A percentile compares a stretch with the other conserved stretches of the same genome.
Evolutionary conservation across 2,329 filamentous ascomycete genomes (phyloP).

Genomic region (Esteya vermicola): DNA sequence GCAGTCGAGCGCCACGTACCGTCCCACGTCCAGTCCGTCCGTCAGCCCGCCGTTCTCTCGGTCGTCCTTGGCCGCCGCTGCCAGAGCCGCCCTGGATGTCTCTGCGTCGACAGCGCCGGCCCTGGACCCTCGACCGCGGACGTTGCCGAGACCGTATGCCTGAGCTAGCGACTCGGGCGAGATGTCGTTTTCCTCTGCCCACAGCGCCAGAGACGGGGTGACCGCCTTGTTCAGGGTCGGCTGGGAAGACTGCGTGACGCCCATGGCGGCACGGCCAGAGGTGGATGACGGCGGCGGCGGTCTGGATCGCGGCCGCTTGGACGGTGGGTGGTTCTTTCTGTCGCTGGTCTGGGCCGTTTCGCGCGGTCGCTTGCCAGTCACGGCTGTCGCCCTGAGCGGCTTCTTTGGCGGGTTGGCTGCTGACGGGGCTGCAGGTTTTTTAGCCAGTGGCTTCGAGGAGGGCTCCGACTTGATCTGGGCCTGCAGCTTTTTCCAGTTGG

Average conservation of each 20-base stretch:
- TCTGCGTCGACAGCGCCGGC: background rate
- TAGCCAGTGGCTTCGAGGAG: conserved; percentile 17
- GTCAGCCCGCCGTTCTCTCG: conserved; percentile 51
- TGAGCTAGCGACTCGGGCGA: conserved; percentile 45
- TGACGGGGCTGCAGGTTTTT: conserved; percentile 13
- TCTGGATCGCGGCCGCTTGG: conserved; percentile 9
- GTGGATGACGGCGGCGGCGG: background rate
- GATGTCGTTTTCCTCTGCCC: conserved; percentile 47
- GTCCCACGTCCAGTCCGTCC: conserved; percentile 55
- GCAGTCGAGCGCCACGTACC: conserved; percentile 88
- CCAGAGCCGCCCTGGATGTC: background rate
- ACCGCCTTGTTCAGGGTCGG: conserved; percentile 18
- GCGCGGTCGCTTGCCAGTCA: conserved; percentile 14
- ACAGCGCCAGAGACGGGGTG: conserved; percentile 42
- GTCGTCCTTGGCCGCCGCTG: conserved; percentile 2
- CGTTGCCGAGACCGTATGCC: conserved; percentile 43
- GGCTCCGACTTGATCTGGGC: conserved; percentile 38
- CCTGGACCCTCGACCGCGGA: background rate
- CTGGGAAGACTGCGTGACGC: conserved; percentile 35
- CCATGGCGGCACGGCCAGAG: conserved; percentile 29
- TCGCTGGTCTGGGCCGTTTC: conserved; percentile 28
- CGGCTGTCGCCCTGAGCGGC: too few species aligned
- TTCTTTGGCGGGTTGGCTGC: conserved; percentile 12
- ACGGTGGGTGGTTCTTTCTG: conserved; percentile 14
- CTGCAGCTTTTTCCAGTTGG: conserved; percentile 71